Conservation (phyloP, 2,329 filamentous ascomycete genomes). For the Aspergillus clavatus region DNA sequence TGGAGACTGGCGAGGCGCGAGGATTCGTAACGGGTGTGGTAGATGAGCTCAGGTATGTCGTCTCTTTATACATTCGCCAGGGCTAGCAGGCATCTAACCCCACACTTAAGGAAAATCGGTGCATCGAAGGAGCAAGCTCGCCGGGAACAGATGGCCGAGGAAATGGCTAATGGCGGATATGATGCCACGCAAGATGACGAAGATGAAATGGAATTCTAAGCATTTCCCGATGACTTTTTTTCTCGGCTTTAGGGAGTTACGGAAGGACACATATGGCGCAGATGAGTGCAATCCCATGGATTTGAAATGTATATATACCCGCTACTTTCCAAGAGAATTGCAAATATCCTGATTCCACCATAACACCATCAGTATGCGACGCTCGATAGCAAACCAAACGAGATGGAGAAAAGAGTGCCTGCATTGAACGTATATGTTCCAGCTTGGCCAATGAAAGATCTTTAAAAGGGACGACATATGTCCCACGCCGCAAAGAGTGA, state of each 20-base stretch:
- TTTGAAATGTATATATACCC: constrained; percentile 36
- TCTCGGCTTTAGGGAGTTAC: constrained; percentile 20
- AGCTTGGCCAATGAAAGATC: background rate
- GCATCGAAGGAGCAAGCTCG: constrained; percentile 72
- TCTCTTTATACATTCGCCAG: no score
- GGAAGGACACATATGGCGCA: constrained; percentile 20
- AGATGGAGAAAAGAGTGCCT: constrained; percentile 1
- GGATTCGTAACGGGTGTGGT: constrained; percentile 81
- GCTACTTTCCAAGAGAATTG: constrained; percentile 19
- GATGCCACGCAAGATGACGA: constrained; percentile 46
- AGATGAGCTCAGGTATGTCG: constrained; percentile 64
- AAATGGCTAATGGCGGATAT: constrained; percentile 51
- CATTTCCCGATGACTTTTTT: constrained; percentile 8
- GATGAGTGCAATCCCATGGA: constrained; percentile 17
- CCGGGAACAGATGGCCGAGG: constrained; percentile 70
- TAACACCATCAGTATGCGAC: constrained; percentile 34
- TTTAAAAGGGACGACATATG: background rate
- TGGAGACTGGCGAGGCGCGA: constrained; percentile 86
- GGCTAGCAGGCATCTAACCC: constrained; percentile 1
- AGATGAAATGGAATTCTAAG: constrained; percentile 54
- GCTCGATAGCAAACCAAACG: constrained; percentile 4
- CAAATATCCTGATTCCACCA: constrained; percentile 25
- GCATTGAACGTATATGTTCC: background rate
- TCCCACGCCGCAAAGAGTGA: constrained; percentile 1
- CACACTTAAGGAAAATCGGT: constrained; percentile 63